Conservation (phyloP, 306 rosid species). For the Quercus gilva region DNA sequence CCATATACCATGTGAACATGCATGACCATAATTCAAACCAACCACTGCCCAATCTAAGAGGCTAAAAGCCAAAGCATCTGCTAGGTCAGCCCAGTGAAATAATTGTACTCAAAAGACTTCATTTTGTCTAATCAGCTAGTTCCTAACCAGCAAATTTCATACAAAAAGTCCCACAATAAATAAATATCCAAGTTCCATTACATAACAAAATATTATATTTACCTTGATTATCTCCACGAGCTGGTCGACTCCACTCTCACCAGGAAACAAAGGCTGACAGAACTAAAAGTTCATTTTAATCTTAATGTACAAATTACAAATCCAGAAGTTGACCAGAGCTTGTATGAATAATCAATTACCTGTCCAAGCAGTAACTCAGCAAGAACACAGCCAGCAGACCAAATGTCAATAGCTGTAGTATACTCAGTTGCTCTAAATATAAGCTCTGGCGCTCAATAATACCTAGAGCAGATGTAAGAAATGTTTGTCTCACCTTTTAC, state of each 20-base stretch:
- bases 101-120: not conserved
- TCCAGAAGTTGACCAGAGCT: not conserved
- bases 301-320: constrained; percentile 3
- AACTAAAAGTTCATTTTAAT: constrained; percentile 3
- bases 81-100: not conserved
- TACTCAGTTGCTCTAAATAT: constrained; percentile 94
- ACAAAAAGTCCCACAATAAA: not conserved
- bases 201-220: constrained; percentile 14
- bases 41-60: not conserved
- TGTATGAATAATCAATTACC: constrained; percentile 42
- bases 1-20: not conserved
- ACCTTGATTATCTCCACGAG: constrained; percentile 98
- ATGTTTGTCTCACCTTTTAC: constrained; percentile 89
- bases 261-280: constrained; percentile 91
- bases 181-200: not conserved
- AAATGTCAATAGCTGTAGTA: constrained; percentile 85
- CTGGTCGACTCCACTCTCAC: constrained; percentile 98
- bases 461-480: constrained; percentile 91
- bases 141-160: not conserved
- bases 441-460: constrained; percentile 94
- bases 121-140: not conserved
- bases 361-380: constrained; percentile 89
- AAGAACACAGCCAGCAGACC: constrained; percentile 97
- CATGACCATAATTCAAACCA: not conserved
- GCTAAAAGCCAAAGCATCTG: not conserved